phyloP scores from a whole-genome alignment of 768 basidiomycete genomes.

The Trametes punicea region DNA sequence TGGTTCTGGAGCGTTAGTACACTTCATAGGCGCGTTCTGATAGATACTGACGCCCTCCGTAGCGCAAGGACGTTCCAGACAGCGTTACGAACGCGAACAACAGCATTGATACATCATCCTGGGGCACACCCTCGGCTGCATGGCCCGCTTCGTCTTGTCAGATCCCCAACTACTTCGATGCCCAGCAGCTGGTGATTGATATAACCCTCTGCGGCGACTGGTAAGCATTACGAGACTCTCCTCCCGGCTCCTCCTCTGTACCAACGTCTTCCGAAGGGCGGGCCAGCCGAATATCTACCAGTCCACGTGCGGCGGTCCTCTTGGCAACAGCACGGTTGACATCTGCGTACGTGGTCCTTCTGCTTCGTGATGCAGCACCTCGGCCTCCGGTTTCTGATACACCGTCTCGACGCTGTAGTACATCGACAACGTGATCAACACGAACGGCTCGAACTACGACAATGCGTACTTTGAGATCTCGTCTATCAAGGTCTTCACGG shows the following conservation, averaged over 20 bases:
- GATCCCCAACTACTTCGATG: slow-evolving; percentile 41
- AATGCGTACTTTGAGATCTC: slow-evolving; percentile 59
- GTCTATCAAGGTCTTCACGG: slow-evolving; percentile 50
- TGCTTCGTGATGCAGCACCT: too few species aligned
- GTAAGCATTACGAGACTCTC: too few species aligned
- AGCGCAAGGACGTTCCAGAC: slow-evolving; percentile 33
- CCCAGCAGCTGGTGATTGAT: slow-evolving; percentile 50
- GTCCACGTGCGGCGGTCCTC: slow-evolving; percentile 37
- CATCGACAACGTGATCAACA: slow-evolving; percentile 46
- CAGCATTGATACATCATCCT: slow-evolving; percentile 36
- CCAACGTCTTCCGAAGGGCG: slow-evolving; percentile 51
- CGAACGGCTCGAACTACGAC: slow-evolving; percentile 41
- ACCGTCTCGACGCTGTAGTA: slow-evolving; percentile 27
- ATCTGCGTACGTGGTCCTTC: slow-evolving; percentile 9
- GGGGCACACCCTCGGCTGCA: slow-evolving; percentile 44
- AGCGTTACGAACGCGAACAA: slow-evolving; percentile 27
- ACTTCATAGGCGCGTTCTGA: not conserved
- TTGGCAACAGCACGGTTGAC: slow-evolving; percentile 38
- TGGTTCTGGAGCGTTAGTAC: slow-evolving; percentile 46
- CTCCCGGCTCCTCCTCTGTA: too few species aligned
- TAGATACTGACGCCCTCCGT: not conserved
- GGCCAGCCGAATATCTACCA: slow-evolving; percentile 43
- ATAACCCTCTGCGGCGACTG: slow-evolving; percentile 55
- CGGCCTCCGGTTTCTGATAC: not conserved
- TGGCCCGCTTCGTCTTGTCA: slow-evolving; percentile 40